Evolutionary conservation across 768 basidiomycete species (phyloP).

Genomic region (Russula earlei): DNA sequence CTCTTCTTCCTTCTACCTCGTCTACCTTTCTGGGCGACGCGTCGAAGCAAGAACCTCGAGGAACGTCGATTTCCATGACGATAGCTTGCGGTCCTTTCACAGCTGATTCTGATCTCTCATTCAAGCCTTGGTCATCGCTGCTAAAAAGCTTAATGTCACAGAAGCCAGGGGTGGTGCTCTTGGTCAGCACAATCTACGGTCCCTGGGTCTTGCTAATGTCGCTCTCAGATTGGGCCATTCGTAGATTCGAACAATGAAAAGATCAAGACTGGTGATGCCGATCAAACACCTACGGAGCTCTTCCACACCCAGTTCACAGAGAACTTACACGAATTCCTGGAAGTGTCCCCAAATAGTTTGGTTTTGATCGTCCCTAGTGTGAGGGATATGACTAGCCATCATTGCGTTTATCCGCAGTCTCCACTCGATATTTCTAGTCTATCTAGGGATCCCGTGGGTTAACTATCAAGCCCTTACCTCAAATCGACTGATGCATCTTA

Average conservation of each 20-base stretch:
- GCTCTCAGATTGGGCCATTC: slow-evolving; percentile 79
- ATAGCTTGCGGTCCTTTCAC: slow-evolving; percentile 87
- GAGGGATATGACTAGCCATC: slow-evolving; percentile 68
- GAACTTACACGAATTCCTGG: slow-evolving; percentile 47
- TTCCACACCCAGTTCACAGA: slow-evolving; percentile 58
- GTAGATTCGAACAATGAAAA: slow-evolving; percentile 67
- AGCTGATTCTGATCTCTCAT: slow-evolving; percentile 63
- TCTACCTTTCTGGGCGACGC: slow-evolving; percentile 26
- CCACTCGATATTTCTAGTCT: slow-evolving; percentile 38
- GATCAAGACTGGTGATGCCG: slow-evolving; percentile 67
- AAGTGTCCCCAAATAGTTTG: slow-evolving; percentile 54
- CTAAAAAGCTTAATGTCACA: slow-evolving; percentile 48
- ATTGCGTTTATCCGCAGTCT: slow-evolving; percentile 80
- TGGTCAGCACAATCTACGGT: slow-evolving; percentile 40
- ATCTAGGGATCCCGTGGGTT: slow-evolving; percentile 43
- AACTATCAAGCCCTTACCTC: background rate
- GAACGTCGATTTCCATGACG: slow-evolving; percentile 49
- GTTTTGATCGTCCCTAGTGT: slow-evolving; percentile 78
- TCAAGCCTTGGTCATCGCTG: slow-evolving; percentile 58
- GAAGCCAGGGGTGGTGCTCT: slow-evolving; percentile 67
- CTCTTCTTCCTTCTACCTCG: slow-evolving; percentile 39
- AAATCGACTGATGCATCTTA: slow-evolving; percentile 25
- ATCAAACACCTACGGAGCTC: slow-evolving; percentile 51
- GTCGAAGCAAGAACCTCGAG: slow-evolving; percentile 33
- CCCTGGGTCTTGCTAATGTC: background rate